Base-by-base conservation (phyloP, 768 basidiomycete genomes). In the Russula earlei region DNA sequence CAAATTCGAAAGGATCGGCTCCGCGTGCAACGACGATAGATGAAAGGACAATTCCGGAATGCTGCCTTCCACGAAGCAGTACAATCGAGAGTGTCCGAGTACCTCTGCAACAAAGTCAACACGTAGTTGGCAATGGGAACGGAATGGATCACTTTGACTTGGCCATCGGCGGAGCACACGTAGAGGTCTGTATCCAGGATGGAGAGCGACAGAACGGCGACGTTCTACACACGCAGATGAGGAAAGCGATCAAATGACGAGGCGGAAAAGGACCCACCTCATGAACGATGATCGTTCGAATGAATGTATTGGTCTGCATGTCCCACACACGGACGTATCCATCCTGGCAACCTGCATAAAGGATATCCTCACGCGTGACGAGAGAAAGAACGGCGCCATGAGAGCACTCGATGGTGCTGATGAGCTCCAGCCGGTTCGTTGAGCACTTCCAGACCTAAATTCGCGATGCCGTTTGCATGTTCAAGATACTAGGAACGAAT, bases 271-370 rank as follows among this genome's bases (percentile, higher is more conserved):
- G 73, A 15, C 38, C n/a, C 45, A 87, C 87, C 73, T 92, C 87
- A 61, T 90, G 84, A 1, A 89, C 85, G 17, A 93, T 85, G 54
- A 98, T 85, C 0, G 84, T 91, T 48, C 95, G 74, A 25, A 98
- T 83, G 36, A 89, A 73, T 0, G 91, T 91, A 61, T 82, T 84
- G 0, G 93, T 95, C 67, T 94, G 92, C 8, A 96, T 70, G 67
- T 97, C 94, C 71, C 90, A 81, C 5, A 97, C 84, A 60, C 87
- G 86, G 63, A 97, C 89, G 62, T 87, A 84, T 3, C 95, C 95
- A 60, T 91, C 92, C 69, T 98, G 95, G 63, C 93, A 88, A 0
- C 92, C 95, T 7, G 91, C 95, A 64, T 86, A 96, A 20, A 97
- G 75, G 1, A 90, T 88, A 19, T 89, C 88, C 20, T 84, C 85